Evolutionary conservation across 306 rosid genomes (phyloP).

Genomic region (Quercus suber): DNA sequence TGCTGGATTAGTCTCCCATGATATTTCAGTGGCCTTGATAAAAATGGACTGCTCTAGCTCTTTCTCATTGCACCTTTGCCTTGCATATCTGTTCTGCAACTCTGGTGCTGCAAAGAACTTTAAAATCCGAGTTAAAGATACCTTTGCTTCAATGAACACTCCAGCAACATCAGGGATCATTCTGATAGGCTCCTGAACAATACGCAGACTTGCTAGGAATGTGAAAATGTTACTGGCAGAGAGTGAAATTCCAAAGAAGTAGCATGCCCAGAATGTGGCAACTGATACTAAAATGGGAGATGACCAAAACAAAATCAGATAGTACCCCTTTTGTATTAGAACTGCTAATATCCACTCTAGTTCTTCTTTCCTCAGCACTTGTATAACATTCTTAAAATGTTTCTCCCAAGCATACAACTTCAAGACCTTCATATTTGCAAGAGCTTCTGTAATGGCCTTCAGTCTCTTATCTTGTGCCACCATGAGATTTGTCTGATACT

Average conservation of each 20-base stretch:
- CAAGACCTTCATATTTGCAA: constrained; percentile 32
- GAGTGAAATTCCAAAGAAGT: constrained; percentile 23
- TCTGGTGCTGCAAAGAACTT: constrained; percentile 30
- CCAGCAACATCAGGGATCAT: constrained; percentile 25
- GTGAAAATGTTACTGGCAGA: constrained; percentile 23
- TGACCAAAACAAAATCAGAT: constrained; percentile 23
- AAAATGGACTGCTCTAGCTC: constrained; percentile 15
- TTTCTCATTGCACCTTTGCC: background rate
- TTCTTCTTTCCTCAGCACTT: constrained; percentile 25
- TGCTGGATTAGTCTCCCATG: constrained; percentile 23
- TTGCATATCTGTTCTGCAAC: constrained; percentile 10
- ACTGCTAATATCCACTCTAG: constrained; percentile 3
- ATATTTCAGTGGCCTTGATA: constrained; percentile 10
- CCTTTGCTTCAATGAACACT: constrained; percentile 30
- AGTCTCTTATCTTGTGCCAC: constrained; percentile 24
- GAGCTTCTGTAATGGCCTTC: constrained; percentile 24
- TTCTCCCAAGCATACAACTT: constrained; percentile 40
- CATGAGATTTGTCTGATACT: constrained; percentile 21
- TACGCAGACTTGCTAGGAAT: constrained; percentile 29
- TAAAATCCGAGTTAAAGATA: constrained; percentile 23
- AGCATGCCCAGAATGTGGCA: constrained; percentile 30
- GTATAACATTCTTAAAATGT: constrained; percentile 17
- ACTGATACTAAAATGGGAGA: constrained; percentile 24
- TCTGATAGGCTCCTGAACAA: constrained; percentile 33
- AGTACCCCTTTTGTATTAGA: constrained; percentile 12